Evolutionary conservation across 2,329 filamentous ascomycete genomes (phyloP).

Genomic region (Epichloe typhina): DNA sequence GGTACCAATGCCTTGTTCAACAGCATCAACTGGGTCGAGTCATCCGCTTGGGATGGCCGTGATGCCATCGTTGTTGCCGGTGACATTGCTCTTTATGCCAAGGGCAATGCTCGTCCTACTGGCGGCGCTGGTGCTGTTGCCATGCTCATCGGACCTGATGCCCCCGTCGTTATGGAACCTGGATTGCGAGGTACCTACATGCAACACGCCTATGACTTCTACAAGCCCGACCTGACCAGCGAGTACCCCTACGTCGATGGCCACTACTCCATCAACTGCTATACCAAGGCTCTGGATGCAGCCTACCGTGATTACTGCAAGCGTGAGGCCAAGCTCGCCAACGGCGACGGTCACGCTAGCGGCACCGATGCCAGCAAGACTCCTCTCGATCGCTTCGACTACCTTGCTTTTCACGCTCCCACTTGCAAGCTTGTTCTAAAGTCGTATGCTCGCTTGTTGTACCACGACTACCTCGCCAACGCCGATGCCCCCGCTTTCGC

Average conservation of each 20-base stretch:
- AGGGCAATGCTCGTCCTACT: conserved; percentile 68
- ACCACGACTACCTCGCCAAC: conserved; percentile 71
- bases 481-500: conserved; percentile 54
- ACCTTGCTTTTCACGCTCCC: conserved; percentile 70
- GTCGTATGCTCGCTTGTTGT: conserved; percentile 70
- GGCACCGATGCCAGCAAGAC: conserved; percentile 38
- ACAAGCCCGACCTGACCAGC: conserved; percentile 79
- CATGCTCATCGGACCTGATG: conserved; percentile 66
- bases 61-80: conserved; percentile 69
- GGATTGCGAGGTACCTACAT: conserved; percentile 71
- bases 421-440: conserved; percentile 82
- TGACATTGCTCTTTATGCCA: conserved; percentile 77
- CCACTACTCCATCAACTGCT: conserved; percentile 72
- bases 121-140: conserved; percentile 70
- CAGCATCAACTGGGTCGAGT: conserved; percentile 74
- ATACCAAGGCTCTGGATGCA: conserved; percentile 65
- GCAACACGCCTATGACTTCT: conserved; percentile 79
- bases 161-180: conserved; percentile 63
- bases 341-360: conserved; percentile 43
- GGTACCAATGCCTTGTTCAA: conserved; percentile 79
- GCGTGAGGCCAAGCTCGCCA: conserved; percentile 48
- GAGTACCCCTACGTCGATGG: conserved; percentile 80
- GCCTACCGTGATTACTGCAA: conserved; percentile 72
- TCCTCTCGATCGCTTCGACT: conserved; percentile 68
- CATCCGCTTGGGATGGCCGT: conserved; percentile 73